Conservation (phyloP, 768 basidiomycete genomes). For the Xerocomus brunneocitrinus region DNA sequence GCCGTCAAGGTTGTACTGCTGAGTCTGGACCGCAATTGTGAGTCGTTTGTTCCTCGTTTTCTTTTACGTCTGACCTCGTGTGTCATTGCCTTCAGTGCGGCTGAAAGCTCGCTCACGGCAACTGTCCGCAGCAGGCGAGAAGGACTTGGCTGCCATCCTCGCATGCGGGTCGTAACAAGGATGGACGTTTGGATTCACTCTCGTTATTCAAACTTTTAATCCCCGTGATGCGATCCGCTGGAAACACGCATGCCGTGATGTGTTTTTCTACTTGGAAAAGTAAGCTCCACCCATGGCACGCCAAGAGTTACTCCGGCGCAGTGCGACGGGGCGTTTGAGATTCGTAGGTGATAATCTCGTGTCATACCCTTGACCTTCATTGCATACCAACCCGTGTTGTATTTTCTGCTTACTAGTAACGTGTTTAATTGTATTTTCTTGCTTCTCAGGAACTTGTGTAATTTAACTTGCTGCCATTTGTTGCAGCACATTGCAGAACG, state of each 20-base stretch:
- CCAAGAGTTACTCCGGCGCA: conserved; percentile 14
- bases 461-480: not conserved
- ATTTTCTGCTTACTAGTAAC: conserved; percentile 1
- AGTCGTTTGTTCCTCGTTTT: conserved; percentile 32
- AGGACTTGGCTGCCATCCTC: conserved; percentile 73
- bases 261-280: conserved; percentile 4
- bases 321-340: conserved; percentile 5
- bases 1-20: conserved; percentile 84
- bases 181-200: not conserved
- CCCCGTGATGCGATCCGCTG: conserved; percentile 5
- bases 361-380: conserved; percentile 24
- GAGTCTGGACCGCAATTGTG: conserved; percentile 88
- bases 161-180: conserved; percentile 29
- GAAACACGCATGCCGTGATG: conserved; percentile 3
- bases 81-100: conserved; percentile 55
- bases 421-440: conserved; percentile 1
- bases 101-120: conserved; percentile 87
- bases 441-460: not conserved
- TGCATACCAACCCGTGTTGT: conserved; percentile 18
- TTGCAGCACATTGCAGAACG: too few relatives aligned
- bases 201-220: conserved; percentile 1
- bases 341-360: conserved; percentile 10
- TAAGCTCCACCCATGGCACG: conserved; percentile 24
- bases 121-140: conserved; percentile 80
- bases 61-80: conserved; percentile 8